These are phyloP conservation scores for Penicillium freii DNA, from an alignment of 2,329 filamentous ascomycete genomes.

Conservation along the genomic window DNA sequence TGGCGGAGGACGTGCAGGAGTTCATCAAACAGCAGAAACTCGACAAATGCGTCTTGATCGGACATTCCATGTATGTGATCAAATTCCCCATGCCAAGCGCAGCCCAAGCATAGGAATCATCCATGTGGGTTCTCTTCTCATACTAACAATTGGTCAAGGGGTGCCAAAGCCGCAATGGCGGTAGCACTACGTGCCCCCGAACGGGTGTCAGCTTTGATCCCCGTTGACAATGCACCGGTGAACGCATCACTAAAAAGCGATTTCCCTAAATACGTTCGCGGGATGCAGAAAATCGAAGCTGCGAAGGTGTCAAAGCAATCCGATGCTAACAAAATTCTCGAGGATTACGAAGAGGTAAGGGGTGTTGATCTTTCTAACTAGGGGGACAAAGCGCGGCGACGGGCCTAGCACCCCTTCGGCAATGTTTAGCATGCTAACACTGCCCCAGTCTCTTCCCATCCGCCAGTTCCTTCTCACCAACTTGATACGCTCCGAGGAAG, in stretches of 20 bases:
- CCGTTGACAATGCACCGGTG: constrained; percentile 89
- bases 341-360: constrained; percentile 66
- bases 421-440: not conserved
- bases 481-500: constrained; percentile 57
- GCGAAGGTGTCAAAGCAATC: constrained; percentile 65
- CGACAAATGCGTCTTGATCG: constrained; percentile 73
- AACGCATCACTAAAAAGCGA: constrained; percentile 71
- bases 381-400: not conserved
- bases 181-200: constrained; percentile 70
- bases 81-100: not conserved
- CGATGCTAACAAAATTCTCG: constrained; percentile 77
- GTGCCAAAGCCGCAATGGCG: constrained; percentile 89
- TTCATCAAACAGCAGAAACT: constrained; percentile 74
- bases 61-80: constrained; percentile 77
- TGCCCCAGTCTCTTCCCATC: constrained; percentile 62
- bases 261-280: constrained; percentile 77
- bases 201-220: constrained; percentile 67
- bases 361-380: constrained; percentile 12
- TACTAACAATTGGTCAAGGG: constrained; percentile 51
- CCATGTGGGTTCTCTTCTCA: not conserved
- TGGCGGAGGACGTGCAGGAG: constrained; percentile 77
- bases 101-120: not conserved
- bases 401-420: not conserved
- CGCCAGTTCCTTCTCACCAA: constrained; percentile 93
- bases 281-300: constrained; percentile 78